phyloP scores from a whole-genome alignment of 2,329 filamentous ascomycete species.

The Fusarium sp. region DNA sequence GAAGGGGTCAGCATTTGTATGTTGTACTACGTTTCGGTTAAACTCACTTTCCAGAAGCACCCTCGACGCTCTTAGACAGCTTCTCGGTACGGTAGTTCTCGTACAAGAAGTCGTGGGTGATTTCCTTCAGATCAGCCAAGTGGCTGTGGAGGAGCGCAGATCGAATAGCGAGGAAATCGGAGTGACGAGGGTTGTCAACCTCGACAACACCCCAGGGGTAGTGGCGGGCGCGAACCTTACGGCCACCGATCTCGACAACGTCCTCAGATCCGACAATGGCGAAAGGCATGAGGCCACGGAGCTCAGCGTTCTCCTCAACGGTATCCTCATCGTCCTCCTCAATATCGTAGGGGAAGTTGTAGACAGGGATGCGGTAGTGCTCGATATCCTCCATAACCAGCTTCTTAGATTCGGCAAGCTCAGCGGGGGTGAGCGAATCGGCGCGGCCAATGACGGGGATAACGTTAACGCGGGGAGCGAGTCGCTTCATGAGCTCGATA shows the following conservation, averaged over 20 bases:
- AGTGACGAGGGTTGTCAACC: slow-evolving; percentile 98
- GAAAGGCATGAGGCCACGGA: slow-evolving; percentile 97
- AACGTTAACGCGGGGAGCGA: slow-evolving; percentile 97
- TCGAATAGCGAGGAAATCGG: slow-evolving; percentile 96
- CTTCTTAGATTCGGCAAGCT: slow-evolving; percentile 99
- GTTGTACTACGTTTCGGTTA: background rate
- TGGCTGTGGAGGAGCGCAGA: slow-evolving; percentile 97
- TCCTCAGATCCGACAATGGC: slow-evolving; percentile 99
- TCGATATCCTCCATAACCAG: slow-evolving; percentile 99
- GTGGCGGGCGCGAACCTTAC: slow-evolving; percentile 91
- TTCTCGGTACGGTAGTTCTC: slow-evolving; percentile 99
- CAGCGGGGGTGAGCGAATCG: slow-evolving; percentile 94
- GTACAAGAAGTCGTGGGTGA: slow-evolving; percentile 99
- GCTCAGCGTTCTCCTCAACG: slow-evolving; percentile 98
- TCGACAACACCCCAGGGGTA: slow-evolving; percentile 99
- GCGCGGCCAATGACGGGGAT: slow-evolving; percentile 99
- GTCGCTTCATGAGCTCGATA: slow-evolving; percentile 99
- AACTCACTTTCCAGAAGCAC: slow-evolving; percentile 86
- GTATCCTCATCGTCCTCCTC: slow-evolving; percentile 99
- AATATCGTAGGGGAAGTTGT: slow-evolving; percentile 99
- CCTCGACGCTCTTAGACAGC: slow-evolving; percentile 98
- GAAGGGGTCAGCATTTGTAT: slow-evolving; percentile 47
- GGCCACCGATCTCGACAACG: slow-evolving; percentile 90
- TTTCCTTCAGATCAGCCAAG: slow-evolving; percentile 98
- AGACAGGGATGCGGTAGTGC: slow-evolving; percentile 98